phyloP scores from a whole-genome alignment of 345 rosid species.

The Rhodamnia argentea region DNA sequence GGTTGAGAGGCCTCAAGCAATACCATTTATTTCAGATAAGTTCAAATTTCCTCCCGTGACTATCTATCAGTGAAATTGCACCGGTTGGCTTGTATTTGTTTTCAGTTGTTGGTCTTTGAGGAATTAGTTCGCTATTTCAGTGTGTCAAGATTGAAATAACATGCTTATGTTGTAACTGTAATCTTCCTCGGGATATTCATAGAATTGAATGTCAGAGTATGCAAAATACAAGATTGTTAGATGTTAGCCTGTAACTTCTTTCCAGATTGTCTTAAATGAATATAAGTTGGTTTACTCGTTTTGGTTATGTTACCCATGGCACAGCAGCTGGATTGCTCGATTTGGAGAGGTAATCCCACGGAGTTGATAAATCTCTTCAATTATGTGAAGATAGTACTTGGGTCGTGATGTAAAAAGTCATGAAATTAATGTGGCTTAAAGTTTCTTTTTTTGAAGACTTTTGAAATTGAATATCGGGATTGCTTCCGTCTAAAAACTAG shows the following conservation, averaged over 20 bases:
- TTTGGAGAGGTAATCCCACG: neutral
- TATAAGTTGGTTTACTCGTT: neutral
- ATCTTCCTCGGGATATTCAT: neutral
- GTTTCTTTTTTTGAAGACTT: neutral
- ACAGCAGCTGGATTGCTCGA: neutral
- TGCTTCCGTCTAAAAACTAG: neutral
- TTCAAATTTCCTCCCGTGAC: slow-evolving; percentile 62
- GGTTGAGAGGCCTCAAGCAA: slow-evolving; percentile 35
- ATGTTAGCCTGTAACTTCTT: neutral
- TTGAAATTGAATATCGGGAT: neutral
- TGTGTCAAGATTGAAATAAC: neutral
- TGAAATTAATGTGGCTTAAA: neutral
- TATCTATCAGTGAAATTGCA: slow-evolving; percentile 39
- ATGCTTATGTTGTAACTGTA: slow-evolving; percentile 8
- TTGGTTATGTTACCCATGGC: neutral
- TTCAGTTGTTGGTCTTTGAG: neutral
- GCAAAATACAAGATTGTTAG: neutral
- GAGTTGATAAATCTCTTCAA: neutral
- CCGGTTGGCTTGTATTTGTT: neutral
- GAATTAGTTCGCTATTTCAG: neutral
- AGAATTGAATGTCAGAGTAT: neutral
- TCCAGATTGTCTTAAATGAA: neutral
- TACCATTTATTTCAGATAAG: slow-evolving; percentile 62
- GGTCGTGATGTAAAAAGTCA: neutral
- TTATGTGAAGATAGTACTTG: neutral